These are phyloP conservation scores for Penicillium sp. DNA, from an alignment of 2,329 filamentous ascomycete genomes.

Conservation along the genomic window DNA sequence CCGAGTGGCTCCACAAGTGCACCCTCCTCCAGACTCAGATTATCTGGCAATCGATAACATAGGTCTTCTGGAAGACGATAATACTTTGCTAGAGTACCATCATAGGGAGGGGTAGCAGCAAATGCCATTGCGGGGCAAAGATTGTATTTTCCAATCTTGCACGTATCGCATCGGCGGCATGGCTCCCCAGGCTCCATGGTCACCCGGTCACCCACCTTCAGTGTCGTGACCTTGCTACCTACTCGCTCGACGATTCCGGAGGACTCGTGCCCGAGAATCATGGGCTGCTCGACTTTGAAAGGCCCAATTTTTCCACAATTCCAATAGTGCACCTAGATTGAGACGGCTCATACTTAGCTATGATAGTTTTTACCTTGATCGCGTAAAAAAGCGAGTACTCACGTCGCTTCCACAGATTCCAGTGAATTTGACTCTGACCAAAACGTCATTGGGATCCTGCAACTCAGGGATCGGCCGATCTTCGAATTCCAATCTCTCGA, in stretches of 20 bases:
- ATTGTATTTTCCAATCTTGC: conserved; percentile 85
- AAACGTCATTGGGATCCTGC: conserved; percentile 70
- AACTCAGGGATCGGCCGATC: no score
- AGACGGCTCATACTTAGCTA: background rate
- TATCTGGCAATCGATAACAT: conserved; percentile 84
- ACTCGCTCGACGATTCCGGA: conserved; percentile 66
- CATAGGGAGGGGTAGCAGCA: conserved; percentile 89
- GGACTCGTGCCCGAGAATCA: conserved; percentile 70
- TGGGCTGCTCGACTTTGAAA: conserved; percentile 50
- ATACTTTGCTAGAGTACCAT: conserved; percentile 87
- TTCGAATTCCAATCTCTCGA: no score
- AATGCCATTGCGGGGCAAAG: conserved; percentile 87
- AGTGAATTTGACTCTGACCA: conserved; percentile 77
- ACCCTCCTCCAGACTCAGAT: conserved; percentile 79
- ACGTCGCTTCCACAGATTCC: conserved; percentile 84
- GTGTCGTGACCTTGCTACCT: conserved; percentile 60
- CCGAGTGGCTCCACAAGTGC: conserved; percentile 87
- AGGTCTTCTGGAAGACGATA: conserved; percentile 84
- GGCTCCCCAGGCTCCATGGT: conserved; percentile 77
- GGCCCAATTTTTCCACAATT: conserved; percentile 51
- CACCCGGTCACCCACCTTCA: conserved; percentile 72
- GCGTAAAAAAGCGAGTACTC: conserved; percentile 28
- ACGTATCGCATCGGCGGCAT: conserved; percentile 73
- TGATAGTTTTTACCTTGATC: background rate
- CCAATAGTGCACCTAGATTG: conserved; percentile 50